Base-by-base conservation (phyloP, 169 alveolate genomes). In the Eimeria sp. region DNA sequence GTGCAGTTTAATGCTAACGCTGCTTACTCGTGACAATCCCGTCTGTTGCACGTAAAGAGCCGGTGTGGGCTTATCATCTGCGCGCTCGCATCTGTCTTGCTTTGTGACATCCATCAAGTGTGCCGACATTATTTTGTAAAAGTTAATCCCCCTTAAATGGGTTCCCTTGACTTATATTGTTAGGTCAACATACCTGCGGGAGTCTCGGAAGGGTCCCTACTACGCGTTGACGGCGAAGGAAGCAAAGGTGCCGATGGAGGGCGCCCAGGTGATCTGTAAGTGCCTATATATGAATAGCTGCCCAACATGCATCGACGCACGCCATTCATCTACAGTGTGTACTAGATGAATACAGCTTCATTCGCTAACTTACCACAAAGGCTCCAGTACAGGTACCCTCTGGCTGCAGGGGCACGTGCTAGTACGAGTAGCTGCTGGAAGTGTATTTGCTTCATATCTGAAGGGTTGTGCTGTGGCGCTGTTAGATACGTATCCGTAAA, bases 211-310 rank as follows among this genome's bases (percentile, higher is more conserved):
- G 91, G 91, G 33, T 58, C 91, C 25, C 78, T 85, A 58, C 43
- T 85, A 30, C 91, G 76, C 80, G 91, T 85, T 33, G 91, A 85
- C 27, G 91, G 91, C 91, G 74, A 85, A 56, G 91, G 91, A 56
- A 85, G 91, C 40, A 71, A 49, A 40, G 64, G 91, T 4, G 11
- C 52, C 33, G 25, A 62, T 37, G 91, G 91, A 60, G 91, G 78
- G 60, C 66, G 62, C 40, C 78, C 66, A 4, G 91, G 91, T 37
- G 91, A 85, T 85, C 43, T 85, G 91, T 85, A 56, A 85, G 91
- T 58, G 10, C 62, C 80, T 16, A 9, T 30, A 37, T 14, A 18
- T 25, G n/a, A 71, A 37, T 0, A 0, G 16, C 40, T 1, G 20
- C n/a, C 43, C 77, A 66, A n/a, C 20, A 2, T 30, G 77, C 77